Evolutionary conservation across 768 basidiomycete species (phyloP).

Genomic region (Phylloporus sp.): DNA sequence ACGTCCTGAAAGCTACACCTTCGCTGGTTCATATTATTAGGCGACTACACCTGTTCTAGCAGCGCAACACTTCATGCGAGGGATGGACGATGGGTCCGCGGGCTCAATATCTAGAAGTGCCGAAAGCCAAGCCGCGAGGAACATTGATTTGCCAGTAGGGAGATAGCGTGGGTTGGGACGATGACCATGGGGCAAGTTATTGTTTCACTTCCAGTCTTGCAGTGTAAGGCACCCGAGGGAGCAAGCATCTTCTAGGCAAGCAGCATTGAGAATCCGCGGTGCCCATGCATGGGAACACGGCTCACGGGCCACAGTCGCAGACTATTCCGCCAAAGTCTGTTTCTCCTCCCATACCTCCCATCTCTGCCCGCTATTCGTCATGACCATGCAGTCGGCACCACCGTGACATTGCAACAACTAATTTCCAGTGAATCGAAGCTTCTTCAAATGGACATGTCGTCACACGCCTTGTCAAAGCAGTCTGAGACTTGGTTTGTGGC

Average conservation of each 20-base stretch:
- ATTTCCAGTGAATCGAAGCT: slow-evolving; percentile 33
- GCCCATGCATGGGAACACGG: slow-evolving; percentile 20
- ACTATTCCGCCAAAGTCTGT: slow-evolving; percentile 20
- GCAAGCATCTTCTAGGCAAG: slow-evolving; percentile 22
- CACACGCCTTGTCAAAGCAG: slow-evolving; percentile 18
- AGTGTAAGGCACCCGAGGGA: slow-evolving; percentile 59
- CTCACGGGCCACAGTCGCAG: slow-evolving; percentile 30
- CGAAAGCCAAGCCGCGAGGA: slow-evolving; percentile 70
- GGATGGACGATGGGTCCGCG: slow-evolving; percentile 16
- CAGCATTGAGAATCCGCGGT: slow-evolving; percentile 15
- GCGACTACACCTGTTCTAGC: slow-evolving; percentile 18
- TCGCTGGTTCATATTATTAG: too few relatives aligned
- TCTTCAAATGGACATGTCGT: slow-evolving; percentile 21
- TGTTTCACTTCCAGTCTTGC: slow-evolving; percentile 8
- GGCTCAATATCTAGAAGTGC: slow-evolving; percentile 24
- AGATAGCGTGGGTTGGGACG: slow-evolving; percentile 74
- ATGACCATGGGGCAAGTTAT: slow-evolving; percentile 72
- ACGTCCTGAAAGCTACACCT: too few relatives aligned
- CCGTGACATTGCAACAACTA: slow-evolving; percentile 28
- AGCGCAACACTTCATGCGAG: slow-evolving; percentile 20
- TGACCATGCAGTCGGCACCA: too few relatives aligned
- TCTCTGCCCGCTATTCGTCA: slow-evolving; percentile 29
- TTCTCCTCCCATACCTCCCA: slow-evolving; percentile 31
- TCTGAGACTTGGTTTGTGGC: neutral
- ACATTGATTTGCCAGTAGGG: slow-evolving; percentile 42